A percentile compares a stretch with the other conserved stretches of the same genome.
phyloP scores from a whole-genome alignment of 495 filamentous ascomycete species.

The Penicillium coffeae region DNA sequence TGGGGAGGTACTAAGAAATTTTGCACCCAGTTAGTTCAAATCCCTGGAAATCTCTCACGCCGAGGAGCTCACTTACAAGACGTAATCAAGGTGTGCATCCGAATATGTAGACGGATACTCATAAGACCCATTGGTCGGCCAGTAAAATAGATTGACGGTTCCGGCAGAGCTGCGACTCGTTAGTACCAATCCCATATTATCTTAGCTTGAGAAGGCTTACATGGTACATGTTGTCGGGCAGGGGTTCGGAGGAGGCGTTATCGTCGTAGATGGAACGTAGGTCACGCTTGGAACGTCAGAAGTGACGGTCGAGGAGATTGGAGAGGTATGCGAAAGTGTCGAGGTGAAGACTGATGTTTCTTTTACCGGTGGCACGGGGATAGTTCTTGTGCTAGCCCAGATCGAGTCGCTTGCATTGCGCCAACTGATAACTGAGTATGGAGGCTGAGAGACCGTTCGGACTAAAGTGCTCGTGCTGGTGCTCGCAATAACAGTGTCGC shows the following conservation, averaged over 20 bases:
- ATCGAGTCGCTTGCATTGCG: too few species aligned
- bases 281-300: neutral
- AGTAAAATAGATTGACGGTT: conserved; percentile 21
- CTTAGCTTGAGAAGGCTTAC: conserved; percentile 1
- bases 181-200: neutral
- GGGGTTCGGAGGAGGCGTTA: conserved; percentile 16
- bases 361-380: too few species aligned
- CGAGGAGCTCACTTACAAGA: conserved; percentile 10
- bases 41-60: neutral
- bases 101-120: conserved; percentile 18
- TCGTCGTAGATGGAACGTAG: conserved; percentile 15
- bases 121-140: conserved; percentile 15
- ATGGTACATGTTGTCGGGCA: conserved; percentile 18
- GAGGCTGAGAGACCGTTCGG: too few species aligned
- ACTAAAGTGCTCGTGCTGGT: too few species aligned
- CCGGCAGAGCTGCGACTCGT: conserved; percentile 12
- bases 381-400: too few species aligned
- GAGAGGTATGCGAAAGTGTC: too few species aligned
- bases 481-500: conserved; percentile 3
- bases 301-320: neutral
- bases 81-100: conserved; percentile 14
- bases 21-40: conserved; percentile 7
- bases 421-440: too few species aligned
- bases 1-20: conserved; percentile 19
- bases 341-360: too few species aligned